These are phyloP conservation scores for Talaromyces proteolyticus DNA, from an alignment of 495 filamentous ascomycete species.

Conservation along the genomic window DNA sequence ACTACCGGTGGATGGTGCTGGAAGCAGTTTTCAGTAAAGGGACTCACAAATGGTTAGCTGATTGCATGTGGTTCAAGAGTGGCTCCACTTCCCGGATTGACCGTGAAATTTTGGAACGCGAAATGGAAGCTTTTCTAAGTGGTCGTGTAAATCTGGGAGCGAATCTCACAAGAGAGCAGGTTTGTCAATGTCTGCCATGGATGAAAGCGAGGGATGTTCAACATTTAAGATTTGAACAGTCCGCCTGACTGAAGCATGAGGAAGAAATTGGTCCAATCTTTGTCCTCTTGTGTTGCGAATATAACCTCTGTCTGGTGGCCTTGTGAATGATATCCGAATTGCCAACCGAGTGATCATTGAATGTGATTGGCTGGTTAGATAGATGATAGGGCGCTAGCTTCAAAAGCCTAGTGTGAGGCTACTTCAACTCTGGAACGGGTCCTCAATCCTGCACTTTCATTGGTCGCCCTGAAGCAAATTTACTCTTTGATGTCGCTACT, in stretches of 20 bases:
- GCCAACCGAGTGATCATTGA: too few relatives aligned
- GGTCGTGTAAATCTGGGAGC: not conserved
- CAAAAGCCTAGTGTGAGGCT: too few relatives aligned
- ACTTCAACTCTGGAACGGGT: too few relatives aligned
- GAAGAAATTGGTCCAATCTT: not conserved
- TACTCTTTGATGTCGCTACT: too few relatives aligned
- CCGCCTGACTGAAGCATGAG: too few relatives aligned
- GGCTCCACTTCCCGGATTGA: not conserved
- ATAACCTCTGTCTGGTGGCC: too few relatives aligned
- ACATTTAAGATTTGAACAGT: not conserved
- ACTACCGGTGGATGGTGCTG: conserved; percentile 1
- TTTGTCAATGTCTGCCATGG: not conserved
- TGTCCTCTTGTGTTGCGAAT: not conserved
- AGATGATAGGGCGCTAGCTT: too few relatives aligned
- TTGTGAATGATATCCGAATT: too few relatives aligned
- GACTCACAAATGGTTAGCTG: not conserved
- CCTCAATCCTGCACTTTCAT: too few relatives aligned
- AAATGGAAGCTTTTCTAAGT: not conserved
- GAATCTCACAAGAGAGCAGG: not conserved
- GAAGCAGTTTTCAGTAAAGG: conserved; percentile 1
- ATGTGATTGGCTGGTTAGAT: too few relatives aligned
- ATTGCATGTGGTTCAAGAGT: not conserved
- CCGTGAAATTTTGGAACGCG: not conserved
- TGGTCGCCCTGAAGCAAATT: too few relatives aligned
- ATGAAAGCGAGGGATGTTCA: not conserved